Base-by-base conservation (phyloP, 495 filamentous ascomycete species). In the Aspergillus ostianus region DNA sequence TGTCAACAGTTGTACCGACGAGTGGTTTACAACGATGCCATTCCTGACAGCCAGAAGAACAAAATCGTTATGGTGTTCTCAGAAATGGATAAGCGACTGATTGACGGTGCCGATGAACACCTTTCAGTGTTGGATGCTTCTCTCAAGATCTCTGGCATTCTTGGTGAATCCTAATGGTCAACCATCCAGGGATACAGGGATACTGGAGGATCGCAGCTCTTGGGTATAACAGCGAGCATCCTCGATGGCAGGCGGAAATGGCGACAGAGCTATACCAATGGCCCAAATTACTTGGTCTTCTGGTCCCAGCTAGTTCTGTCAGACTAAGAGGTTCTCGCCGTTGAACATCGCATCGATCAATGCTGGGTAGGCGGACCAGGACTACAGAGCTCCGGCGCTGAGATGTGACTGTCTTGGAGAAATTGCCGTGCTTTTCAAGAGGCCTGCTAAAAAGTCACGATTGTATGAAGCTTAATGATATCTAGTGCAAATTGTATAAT, bases 31-130 rank as follows among this genome's bases (percentile, higher is more conserved):
- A 90, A 95, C 65, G 94, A 98, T 68, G 77, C 84, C 30, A 86
- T 96, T 20, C 83, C 85, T 0, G 90, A 97, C 67, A 75, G 83
- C 12, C 88, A 94, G 65, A 99, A 99, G 78, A 93, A 90, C 66
- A 88, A 87, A 76, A 96, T 99, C 59, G 87, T 92, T 26, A 81
- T 88, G 64, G 80, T 91, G 21, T 98, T 99, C 68, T 96, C 91
- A 0, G 93, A 97, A 70, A 78, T 92, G 53, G 94, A 99, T 65
- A 97, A 96, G 80, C 83, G 94, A 53, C 73, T 99, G 51, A 88
- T 95, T n/a, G 95, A 99, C 72, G 94, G 94, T n/a, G 88, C 91
- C 4, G 95, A 99, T 68, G 94, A 99, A 73, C 92, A 98, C 67
- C 74, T 99, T 20, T 90, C 88, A 9, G 88, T 98, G 48, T 71